Evolutionary conservation across 805 yeast genomes (phyloP).

Genomic region (Starmera dryadoides): DNA sequence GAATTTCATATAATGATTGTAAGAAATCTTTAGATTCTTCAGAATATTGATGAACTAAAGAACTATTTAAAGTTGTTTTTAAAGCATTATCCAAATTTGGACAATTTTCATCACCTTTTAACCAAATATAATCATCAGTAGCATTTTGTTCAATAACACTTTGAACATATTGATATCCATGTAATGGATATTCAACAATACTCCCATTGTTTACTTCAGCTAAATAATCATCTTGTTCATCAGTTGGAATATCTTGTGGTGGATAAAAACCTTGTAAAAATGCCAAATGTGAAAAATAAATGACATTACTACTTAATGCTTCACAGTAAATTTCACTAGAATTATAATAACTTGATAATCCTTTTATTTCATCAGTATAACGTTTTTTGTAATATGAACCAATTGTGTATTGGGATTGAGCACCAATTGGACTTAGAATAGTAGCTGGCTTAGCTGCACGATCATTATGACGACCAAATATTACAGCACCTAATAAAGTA

Average conservation of each 20-base stretch:
- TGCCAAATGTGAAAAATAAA: conserved; percentile 33
- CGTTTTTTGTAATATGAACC: conserved; percentile 36
- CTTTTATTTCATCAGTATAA: conserved; percentile 28
- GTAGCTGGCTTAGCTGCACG: conserved; percentile 38
- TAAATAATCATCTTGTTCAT: conserved; percentile 17
- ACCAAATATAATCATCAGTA: conserved; percentile 32
- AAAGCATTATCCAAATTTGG: conserved; percentile 30
- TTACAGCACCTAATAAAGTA: conserved; percentile 33
- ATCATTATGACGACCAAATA: conserved; percentile 44
- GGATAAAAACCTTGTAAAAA: conserved; percentile 44
- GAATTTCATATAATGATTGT: conserved; percentile 22
- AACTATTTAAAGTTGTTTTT: conserved; percentile 20
- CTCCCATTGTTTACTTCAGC: conserved; percentile 34
- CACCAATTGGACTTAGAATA: conserved; percentile 37
- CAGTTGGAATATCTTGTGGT: conserved; percentile 23
- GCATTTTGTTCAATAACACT: conserved; percentile 27
- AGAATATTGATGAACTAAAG: conserved; percentile 20
- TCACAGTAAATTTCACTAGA: conserved; percentile 29
- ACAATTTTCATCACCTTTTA: conserved; percentile 35
- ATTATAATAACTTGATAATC: not conserved
- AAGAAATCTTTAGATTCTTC: conserved; percentile 32
- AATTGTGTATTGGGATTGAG: conserved; percentile 26
- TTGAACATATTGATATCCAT: conserved; percentile 40
- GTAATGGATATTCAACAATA: conserved; percentile 27
- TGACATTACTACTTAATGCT: conserved; percentile 26